Percentiles rank a stretch among this genome's conserved stretches.
Conservation (phyloP, 345 rosid species). For the Dipteronia sinensis region DNA sequence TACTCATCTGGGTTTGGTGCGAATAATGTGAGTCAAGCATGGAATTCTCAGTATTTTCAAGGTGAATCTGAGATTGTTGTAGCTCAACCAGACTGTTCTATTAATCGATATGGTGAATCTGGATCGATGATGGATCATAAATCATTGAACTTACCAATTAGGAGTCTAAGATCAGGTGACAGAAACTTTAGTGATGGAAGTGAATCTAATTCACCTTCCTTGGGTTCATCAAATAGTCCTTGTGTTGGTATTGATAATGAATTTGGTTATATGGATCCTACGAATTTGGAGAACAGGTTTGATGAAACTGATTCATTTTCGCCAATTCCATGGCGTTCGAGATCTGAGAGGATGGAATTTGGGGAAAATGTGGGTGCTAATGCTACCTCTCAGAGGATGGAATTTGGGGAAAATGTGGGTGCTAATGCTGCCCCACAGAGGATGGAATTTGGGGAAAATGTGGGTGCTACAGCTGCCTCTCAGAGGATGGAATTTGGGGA, state of each 20-base stretch:
- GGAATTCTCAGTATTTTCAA: conserved; percentile 63
- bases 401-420: too few species aligned
- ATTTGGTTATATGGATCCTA: conserved; percentile 35
- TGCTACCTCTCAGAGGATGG: too few species aligned
- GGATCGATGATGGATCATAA: conserved; percentile 26
- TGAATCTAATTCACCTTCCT: conserved; percentile 33
- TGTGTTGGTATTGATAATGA: conserved; percentile 28
- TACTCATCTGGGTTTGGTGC: conserved; percentile 27
- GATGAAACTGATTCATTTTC: conserved; percentile 41
- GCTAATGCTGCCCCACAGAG: too few species aligned
- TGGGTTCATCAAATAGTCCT: conserved; percentile 24
- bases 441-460: too few species aligned
- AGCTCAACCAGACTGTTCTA: conserved; percentile 49
- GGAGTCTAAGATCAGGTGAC: conserved; percentile 59
- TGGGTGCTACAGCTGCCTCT: too few species aligned
- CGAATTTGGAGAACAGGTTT: conserved; percentile 38
- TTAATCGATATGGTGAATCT: conserved; percentile 34
- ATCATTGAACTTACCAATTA: conserved; percentile 78
- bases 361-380: too few species aligned
- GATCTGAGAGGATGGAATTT: conserved; percentile 48
- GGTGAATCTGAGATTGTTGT: conserved; percentile 57
- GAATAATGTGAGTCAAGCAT: conserved; percentile 45
- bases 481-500: too few species aligned
- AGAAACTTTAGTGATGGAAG: conserved; percentile 33
- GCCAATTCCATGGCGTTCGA: conserved; percentile 41